Percentiles rank a stretch among this genome's conserved stretches.
Evolutionary conservation across 2,329 filamentous ascomycete genomes (phyloP).

Genomic region (Scedosporium dehoogii): DNA sequence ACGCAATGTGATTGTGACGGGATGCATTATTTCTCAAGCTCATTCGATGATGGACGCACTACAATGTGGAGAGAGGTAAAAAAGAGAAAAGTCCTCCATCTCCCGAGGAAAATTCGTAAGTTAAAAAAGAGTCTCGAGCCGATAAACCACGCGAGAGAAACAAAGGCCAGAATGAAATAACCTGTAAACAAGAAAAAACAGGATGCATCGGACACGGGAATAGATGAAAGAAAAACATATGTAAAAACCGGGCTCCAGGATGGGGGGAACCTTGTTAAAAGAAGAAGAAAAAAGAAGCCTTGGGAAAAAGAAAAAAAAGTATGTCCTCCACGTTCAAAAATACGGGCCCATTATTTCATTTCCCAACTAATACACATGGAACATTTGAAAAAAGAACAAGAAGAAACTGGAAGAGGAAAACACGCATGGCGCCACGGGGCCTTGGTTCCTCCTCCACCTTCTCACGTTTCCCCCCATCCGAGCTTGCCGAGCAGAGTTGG

Average conservation of each 20-base stretch:
- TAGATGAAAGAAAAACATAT: not conserved
- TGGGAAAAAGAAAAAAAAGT: constrained; percentile 1
- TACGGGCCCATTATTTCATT: constrained; percentile 1
- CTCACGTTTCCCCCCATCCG: not conserved
- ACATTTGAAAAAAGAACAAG: not conserved
- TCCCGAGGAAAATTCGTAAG: not conserved
- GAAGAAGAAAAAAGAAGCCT: not conserved
- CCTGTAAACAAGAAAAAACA: not conserved
- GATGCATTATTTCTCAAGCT: not conserved
- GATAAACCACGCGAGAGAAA: not conserved
- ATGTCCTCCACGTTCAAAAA: not conserved
- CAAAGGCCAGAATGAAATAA: not conserved
- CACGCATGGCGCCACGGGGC: not conserved
- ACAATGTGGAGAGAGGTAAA: not conserved
- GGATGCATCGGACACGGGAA: not conserved
- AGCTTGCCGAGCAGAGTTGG: not conserved
- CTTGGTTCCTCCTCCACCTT: not conserved
- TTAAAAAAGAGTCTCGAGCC: not conserved
- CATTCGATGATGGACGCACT: not conserved
- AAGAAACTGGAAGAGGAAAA: not conserved
- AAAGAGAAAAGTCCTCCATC: not conserved
- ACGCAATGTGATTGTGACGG: not conserved
- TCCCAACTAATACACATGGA: constrained; percentile 1
- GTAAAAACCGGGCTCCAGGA: no score
- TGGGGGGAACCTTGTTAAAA: not conserved